Evolutionary conservation across 176 grass and related monocot species (phyloP).

Genomic region (Avena eriantha): DNA sequence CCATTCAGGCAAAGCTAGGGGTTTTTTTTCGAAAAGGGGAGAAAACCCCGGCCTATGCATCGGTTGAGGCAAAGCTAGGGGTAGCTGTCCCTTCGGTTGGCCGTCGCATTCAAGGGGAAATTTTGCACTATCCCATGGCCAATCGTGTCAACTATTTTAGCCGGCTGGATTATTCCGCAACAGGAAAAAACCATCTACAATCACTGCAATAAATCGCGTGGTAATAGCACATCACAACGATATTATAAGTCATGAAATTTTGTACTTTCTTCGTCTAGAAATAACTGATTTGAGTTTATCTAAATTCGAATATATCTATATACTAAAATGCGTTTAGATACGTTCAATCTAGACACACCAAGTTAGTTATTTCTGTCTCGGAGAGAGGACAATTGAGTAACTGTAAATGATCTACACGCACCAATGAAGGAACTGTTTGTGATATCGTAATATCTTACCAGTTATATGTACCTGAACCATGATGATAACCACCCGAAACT

Average conservation of each 20-base stretch:
- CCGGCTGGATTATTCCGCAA: not conserved
- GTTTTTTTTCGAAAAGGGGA: no score
- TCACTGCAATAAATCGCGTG: not conserved
- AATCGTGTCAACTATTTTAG: not conserved
- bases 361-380: no score
- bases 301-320: no score
- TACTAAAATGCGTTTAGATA: no score
- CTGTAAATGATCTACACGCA: not conserved
- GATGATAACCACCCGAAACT: not conserved
- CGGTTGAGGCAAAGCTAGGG: slow-evolving; percentile 40
- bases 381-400: not conserved
- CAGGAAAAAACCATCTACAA: not conserved
- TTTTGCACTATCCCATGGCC: slow-evolving; percentile 16
- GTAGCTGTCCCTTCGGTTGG: slow-evolving; percentile 31
- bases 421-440: not conserved
- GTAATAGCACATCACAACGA: no score
- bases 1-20: slow-evolving; percentile 38
- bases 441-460: not conserved
- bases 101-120: slow-evolving; percentile 19
- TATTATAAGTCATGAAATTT: not conserved
- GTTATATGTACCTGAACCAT: not conserved
- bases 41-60: no score
- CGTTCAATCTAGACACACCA: no score
- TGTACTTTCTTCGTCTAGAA: not conserved
- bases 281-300: no score